Conservation (phyloP, 768 basidiomycete genomes). For the Agaricus bisporus region DNA sequence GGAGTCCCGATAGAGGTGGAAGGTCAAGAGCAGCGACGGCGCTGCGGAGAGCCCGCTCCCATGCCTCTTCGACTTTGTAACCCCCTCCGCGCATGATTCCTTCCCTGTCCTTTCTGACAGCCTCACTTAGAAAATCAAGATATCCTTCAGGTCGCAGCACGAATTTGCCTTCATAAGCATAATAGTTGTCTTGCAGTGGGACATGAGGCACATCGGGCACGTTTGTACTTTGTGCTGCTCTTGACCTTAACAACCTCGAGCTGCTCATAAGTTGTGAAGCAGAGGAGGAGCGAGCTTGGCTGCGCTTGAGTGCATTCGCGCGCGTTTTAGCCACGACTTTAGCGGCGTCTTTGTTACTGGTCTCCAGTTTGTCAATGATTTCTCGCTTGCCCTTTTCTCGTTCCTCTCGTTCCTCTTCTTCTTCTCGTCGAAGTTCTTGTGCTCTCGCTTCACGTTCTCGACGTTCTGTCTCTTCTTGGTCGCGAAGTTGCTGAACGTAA, state of each 20-base stretch:
- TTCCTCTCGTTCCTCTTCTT: constrained; percentile 74
- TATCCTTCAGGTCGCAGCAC: constrained; percentile 48
- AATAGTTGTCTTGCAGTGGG: constrained; percentile 70
- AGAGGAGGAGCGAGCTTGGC: constrained; percentile 48
- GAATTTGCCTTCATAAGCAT: constrained; percentile 69
- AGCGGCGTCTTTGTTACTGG: constrained; percentile 63
- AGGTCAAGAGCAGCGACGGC: constrained; percentile 73
- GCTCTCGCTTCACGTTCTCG: constrained; percentile 66
- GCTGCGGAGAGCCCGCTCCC: constrained; percentile 73
- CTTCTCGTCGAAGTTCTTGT: constrained; percentile 54
- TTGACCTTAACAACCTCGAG: constrained; percentile 48
- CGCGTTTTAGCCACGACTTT: constrained; percentile 67
- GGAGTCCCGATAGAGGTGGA: constrained; percentile 36
- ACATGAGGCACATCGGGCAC: constrained; percentile 78
- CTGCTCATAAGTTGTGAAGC: constrained; percentile 38
- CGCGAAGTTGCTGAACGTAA: constrained; percentile 62
- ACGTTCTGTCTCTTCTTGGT: constrained; percentile 78
- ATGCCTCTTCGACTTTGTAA: constrained; percentile 75
- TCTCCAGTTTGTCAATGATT: constrained; percentile 79
- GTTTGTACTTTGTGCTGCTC: constrained; percentile 59
- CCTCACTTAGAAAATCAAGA: constrained; percentile 69
- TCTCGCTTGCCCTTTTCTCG: constrained; percentile 64
- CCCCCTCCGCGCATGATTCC: constrained; percentile 82
- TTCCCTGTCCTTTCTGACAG: constrained; percentile 68
- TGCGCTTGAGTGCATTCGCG: constrained; percentile 57